phyloP scores from a whole-genome alignment of 73 alveolate species.

The Blepharisma japonicum region DNA sequence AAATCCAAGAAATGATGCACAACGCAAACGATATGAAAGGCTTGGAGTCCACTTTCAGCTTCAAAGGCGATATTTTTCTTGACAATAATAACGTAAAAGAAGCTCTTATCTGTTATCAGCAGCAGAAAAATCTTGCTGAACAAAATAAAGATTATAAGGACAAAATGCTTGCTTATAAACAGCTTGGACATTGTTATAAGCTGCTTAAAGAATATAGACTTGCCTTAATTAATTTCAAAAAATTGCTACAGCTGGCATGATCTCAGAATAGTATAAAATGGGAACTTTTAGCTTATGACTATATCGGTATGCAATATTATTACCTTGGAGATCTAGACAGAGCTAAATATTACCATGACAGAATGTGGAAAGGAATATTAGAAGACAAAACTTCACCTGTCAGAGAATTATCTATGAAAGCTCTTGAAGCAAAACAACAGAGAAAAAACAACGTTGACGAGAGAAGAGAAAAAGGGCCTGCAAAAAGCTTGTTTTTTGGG shows the following conservation, averaged over 20 bases:
- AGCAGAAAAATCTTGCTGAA: constrained; percentile 40
- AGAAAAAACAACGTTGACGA: background rate
- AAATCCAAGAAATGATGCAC: background rate
- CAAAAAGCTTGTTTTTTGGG: background rate
- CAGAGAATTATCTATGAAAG: constrained; percentile 30
- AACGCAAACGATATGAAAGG: constrained; percentile 27
- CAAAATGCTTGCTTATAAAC: constrained; percentile 43
- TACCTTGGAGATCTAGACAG: constrained; percentile 53
- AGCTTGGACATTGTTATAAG: constrained; percentile 46
- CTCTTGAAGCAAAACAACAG: background rate
- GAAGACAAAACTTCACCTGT: constrained; percentile 47
- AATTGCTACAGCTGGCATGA: constrained; percentile 53
- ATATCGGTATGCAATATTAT: constrained; percentile 45
- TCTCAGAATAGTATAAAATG: constrained; percentile 31
- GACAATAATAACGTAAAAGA: constrained; percentile 32
- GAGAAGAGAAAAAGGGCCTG: background rate
- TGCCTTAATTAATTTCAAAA: constrained; percentile 47
- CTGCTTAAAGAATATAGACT: constrained; percentile 37
- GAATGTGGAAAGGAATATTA: constrained; percentile 50
- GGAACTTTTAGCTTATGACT: constrained; percentile 56
- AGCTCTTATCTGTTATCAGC: constrained; percentile 40
- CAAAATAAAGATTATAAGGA: constrained; percentile 26
- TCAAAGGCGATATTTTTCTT: constrained; percentile 31
- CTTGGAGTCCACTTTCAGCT: constrained; percentile 25
- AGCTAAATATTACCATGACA: constrained; percentile 52